These are phyloP conservation scores for Dothiorella sarmentorum DNA, from an alignment of 2,329 filamentous ascomycete genomes.

Conservation along the genomic window DNA sequence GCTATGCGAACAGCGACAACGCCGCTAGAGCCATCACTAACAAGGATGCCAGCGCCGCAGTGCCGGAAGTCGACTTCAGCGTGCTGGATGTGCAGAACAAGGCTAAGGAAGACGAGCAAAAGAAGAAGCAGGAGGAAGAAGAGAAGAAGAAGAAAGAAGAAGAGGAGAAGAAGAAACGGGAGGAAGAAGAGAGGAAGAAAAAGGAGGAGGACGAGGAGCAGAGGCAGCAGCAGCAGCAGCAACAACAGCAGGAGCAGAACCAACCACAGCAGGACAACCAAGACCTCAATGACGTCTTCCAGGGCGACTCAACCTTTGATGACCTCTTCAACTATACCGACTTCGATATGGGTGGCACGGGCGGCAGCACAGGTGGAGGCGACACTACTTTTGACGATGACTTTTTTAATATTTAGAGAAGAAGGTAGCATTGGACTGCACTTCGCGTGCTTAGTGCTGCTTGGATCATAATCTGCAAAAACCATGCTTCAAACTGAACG, in stretches of 20 bases:
- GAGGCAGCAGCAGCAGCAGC: not conserved
- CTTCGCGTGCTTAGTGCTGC: no score
- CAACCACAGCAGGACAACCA: conserved; percentile 13
- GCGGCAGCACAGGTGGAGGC: conserved; percentile 20
- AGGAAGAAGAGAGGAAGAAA: not conserved
- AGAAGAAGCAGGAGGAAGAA: conserved; percentile 3
- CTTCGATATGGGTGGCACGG: conserved; percentile 10
- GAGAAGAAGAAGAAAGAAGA: not conserved
- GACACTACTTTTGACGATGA: conserved; percentile 17
- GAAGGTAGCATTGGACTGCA: no score
- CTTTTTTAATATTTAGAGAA: conserved; percentile 25
- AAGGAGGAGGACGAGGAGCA: not conserved
- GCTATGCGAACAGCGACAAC: conserved; percentile 35
- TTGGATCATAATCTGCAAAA: no score
- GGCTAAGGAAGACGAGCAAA: not conserved
- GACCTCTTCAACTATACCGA: conserved; percentile 34
- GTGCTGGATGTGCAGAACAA: not conserved
- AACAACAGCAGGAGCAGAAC: conserved; percentile 6
- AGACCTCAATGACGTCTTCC: conserved; percentile 17
- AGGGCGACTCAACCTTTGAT: conserved; percentile 28
- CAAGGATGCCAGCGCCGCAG: conserved; percentile 1
- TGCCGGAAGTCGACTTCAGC: conserved; percentile 7
- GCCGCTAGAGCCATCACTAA: not conserved
- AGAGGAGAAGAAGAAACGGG: not conserved
- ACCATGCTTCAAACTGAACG: no score